Percentiles rank a stretch among this genome's conserved stretches.
Evolutionary conservation across 176 grass and related monocot species (phyloP).

Genomic region (Eleusine indica): DNA sequence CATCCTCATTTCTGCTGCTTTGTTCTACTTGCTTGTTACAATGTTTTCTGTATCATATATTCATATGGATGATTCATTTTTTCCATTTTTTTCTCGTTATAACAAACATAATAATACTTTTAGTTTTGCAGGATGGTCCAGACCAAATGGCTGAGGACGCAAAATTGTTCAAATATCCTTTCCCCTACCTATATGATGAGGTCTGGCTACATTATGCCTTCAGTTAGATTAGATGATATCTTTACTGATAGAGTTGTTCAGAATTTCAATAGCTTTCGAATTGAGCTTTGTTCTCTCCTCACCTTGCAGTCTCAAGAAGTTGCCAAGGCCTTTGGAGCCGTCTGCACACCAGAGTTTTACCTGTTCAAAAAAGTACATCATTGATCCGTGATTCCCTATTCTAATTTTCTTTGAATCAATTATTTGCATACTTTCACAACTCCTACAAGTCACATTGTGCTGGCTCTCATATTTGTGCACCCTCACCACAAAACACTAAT

Average conservation of each 20-base stretch:
- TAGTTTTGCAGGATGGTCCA: conserved; percentile 72
- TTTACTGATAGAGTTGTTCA: background rate
- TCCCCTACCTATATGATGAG: conserved; percentile 90
- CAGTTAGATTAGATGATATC: background rate
- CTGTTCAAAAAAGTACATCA: conserved; percentile 80
- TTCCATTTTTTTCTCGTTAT: conserved; percentile 3
- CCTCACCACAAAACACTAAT: background rate
- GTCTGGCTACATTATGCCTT: conserved; percentile 30
- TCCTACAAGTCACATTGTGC: background rate
- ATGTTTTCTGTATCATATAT: too few relatives aligned
- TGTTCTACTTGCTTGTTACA: background rate
- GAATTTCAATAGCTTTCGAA: background rate
- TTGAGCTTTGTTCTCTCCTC: background rate
- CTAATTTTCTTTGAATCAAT: background rate
- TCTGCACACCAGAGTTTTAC: conserved; percentile 92
- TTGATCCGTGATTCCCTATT: background rate
- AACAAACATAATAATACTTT: background rate
- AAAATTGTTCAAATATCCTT: conserved; percentile 78
- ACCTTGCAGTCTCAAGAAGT: conserved; percentile 80
- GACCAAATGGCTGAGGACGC: conserved; percentile 77
- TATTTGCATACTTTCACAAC: background rate
- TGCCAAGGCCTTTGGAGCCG: conserved; percentile 80
- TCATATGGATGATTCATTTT: background rate
- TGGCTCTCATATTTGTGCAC: background rate
- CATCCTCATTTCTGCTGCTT: background rate